phyloP scores from a whole-genome alignment of 306 rosid species.

The Benincasa hispida region DNA sequence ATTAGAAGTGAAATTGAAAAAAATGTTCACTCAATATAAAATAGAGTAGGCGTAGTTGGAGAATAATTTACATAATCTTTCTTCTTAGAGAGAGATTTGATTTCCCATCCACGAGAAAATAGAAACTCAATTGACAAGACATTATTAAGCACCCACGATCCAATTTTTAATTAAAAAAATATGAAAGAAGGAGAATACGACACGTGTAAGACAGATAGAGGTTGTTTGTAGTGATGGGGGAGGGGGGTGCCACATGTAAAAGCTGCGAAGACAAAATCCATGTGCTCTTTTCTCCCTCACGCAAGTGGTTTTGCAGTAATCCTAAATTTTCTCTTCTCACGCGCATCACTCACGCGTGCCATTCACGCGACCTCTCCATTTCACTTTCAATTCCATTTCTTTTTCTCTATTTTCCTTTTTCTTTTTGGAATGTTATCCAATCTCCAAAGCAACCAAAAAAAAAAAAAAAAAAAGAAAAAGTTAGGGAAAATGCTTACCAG shows the following conservation, averaged over 20 bases:
- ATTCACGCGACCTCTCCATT: not conserved
- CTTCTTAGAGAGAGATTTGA: too few relatives aligned
- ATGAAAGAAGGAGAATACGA: not conserved
- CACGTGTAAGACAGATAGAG: not conserved
- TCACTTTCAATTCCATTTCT: not conserved
- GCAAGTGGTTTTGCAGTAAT: conserved; percentile 1
- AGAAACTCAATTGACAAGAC: too few relatives aligned
- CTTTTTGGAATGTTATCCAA: not conserved
- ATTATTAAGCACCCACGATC: too few relatives aligned
- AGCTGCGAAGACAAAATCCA: conserved; percentile 3
- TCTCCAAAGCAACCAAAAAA: not conserved
- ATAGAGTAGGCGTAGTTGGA: too few relatives aligned
- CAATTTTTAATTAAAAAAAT: too few relatives aligned
- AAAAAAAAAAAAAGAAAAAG: too few relatives aligned
- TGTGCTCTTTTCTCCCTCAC: not conserved
- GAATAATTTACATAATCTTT: too few relatives aligned
- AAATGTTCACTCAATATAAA: too few relatives aligned
- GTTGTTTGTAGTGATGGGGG: not conserved
- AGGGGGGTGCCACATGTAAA: not conserved
- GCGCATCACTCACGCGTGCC: not conserved
- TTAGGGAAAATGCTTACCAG: not conserved
- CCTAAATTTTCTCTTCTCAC: not conserved
- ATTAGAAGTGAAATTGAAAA: too few relatives aligned
- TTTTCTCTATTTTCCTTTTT: too few relatives aligned
- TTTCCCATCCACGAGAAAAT: too few relatives aligned